Evolutionary conservation across 2,329 filamentous ascomycete species (phyloP), one percentile per base, ranked within the genome.

Genomic region (Cryphonectria japonica): DNA sequence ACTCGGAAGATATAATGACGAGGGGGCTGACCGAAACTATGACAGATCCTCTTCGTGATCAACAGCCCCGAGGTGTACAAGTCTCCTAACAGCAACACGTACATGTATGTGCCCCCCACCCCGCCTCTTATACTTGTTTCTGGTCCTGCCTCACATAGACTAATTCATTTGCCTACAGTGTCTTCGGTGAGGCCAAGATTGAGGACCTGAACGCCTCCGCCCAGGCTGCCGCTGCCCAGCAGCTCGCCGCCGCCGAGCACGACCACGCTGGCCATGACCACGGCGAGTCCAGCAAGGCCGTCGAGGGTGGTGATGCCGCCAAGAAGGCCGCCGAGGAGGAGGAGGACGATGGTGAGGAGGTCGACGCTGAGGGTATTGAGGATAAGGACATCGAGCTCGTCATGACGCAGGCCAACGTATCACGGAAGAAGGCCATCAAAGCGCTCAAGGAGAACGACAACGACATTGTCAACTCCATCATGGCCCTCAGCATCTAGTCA

Each of bases 391-490:
- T 99, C 80, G 96, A 99, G 85, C 90, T 99, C 72, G 96, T 99
- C 83, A 98, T 98, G 94, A 94, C 93, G 78, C 95, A 99, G 86
- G 96, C 96, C 78, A 96, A 88, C 79, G 97, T 99, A 79, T 97
- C 94, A 78, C 90, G 96, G 83, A 98, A 97, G 87, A 98, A 98
- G 91, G 96, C 96, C 73, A 90, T 99, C 87, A 99, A 98, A 87
- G 96, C 97, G 70, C 89, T 99, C 81, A 95, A 94, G 88, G 96
- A 98, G 88, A 99, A 99, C 82, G 95, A 98, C 86, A 98, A 98
- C 80, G 96, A 99, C 82, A 99, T 99, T 86, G 96, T 99, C 88
- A 99, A 99, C 89, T 98, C 96, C 78, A 99, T 99, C 87, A 99
- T 99, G 96, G 95, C 95, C 77, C 86, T 99, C 83, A 94, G 92